Evolutionary conservation across 805 yeast species (phyloP).

Genomic region (Wickerhamomyces canadensis): DNA sequence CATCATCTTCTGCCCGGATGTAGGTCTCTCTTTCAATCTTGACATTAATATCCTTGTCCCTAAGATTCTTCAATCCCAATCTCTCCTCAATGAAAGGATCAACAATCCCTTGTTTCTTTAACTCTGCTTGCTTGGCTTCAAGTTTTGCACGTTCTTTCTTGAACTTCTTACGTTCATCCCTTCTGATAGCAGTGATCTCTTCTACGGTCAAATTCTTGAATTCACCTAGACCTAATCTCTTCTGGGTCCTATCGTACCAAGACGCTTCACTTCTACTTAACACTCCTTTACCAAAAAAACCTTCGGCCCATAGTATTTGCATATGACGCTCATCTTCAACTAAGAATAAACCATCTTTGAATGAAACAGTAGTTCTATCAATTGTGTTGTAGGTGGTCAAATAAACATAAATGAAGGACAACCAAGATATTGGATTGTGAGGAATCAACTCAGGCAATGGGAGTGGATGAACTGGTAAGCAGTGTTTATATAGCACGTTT

Average conservation of each 20-base stretch:
- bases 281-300: constrained; percentile 92
- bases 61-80: constrained; percentile 24
- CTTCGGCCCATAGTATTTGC: constrained; percentile 66
- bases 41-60: constrained; percentile 25
- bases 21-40: constrained; percentile 17
- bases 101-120: constrained; percentile 32
- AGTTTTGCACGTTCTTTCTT: constrained; percentile 60
- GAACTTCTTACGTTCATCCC: constrained; percentile 67
- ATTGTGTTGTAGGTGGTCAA: constrained; percentile 16
- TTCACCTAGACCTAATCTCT: constrained; percentile 45
- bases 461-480: constrained; percentile 52
- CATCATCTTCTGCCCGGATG: constrained; percentile 33
- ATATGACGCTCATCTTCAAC: constrained; percentile 42
- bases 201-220: constrained; percentile 46
- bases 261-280: constrained; percentile 90
- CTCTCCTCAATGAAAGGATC: constrained; percentile 31
- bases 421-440: constrained; percentile 68
- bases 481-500: constrained; percentile 35
- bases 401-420: constrained; percentile 36
- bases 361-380: constrained; percentile 17
- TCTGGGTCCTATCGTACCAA: constrained; percentile 66
- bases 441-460: constrained; percentile 48
- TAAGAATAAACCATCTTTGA: constrained; percentile 30
- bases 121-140: constrained; percentile 43
- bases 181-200: constrained; percentile 67